Conservation (phyloP, 495 filamentous ascomycete genomes). For the Penicillium bovifimosum region DNA sequence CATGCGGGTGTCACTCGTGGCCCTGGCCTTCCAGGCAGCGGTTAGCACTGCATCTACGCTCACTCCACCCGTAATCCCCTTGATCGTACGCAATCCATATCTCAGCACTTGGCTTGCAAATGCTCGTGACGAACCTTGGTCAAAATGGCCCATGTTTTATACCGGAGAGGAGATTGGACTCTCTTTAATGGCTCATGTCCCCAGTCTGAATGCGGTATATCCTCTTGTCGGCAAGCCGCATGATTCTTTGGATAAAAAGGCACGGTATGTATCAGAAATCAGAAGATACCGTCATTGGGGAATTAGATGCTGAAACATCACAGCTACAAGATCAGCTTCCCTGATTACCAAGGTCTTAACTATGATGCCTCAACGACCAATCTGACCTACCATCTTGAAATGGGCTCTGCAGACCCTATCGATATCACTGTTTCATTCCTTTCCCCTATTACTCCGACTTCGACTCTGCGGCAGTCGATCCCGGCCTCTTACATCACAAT, state of each 20-base stretch:
- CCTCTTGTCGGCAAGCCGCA: slow-evolving; percentile 84
- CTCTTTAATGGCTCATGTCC: slow-evolving; percentile 70
- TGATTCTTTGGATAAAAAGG: slow-evolving; percentile 57
- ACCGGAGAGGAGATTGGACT: slow-evolving; percentile 83
- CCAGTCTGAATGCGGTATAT: slow-evolving; percentile 66
- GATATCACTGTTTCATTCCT: slow-evolving; percentile 79
- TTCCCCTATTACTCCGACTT: slow-evolving; percentile 88
- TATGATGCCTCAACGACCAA: slow-evolving; percentile 95
- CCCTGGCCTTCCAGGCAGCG: slow-evolving; percentile 35
- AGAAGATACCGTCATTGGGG: neutral
- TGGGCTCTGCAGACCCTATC: slow-evolving; percentile 31
- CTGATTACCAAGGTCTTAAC: slow-evolving; percentile 68
- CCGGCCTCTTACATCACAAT: slow-evolving; percentile 83
- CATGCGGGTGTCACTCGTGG: slow-evolving; percentile 35
- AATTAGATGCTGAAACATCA: neutral
- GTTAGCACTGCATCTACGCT: slow-evolving; percentile 40
- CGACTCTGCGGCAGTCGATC: slow-evolving; percentile 83
- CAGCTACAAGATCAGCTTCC: slow-evolving; percentile 62
- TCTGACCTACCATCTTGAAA: slow-evolving; percentile 69
- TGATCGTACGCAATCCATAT: slow-evolving; percentile 89
- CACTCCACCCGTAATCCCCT: slow-evolving; percentile 77
- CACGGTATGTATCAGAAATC: slow-evolving; percentile 31
- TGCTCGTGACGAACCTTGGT: slow-evolving; percentile 81
- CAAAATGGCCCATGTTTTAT: slow-evolving; percentile 92
- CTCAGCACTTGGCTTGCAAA: slow-evolving; percentile 80